Evolutionary conservation across 2,329 filamentous ascomycete species (phyloP).

Genomic region (Fonsecaea monophora): DNA sequence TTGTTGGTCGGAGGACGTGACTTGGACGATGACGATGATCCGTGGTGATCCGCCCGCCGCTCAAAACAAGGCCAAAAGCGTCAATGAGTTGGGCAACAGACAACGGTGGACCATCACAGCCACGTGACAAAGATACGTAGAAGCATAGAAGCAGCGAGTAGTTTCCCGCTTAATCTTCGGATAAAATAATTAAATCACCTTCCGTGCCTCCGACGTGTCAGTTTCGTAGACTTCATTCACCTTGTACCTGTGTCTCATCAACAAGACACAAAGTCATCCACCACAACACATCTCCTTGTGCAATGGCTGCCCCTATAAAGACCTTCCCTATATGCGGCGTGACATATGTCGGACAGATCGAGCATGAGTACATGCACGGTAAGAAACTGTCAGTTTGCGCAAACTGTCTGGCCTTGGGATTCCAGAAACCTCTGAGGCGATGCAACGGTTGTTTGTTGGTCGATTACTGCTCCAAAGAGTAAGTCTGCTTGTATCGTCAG

Average conservation of each 20-base stretch:
- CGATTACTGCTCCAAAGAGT: conserved; percentile 41
- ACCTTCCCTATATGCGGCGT: conserved; percentile 36
- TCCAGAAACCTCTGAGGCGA: conserved; percentile 38
- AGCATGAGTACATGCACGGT: conserved; percentile 39
- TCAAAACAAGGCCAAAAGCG: neutral
- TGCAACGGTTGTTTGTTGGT: conserved; percentile 38
- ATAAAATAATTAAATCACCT: neutral
- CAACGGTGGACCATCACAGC: neutral
- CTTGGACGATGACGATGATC: conserved; percentile 8
- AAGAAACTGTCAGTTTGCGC: conserved; percentile 39
- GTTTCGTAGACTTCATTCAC: neutral
- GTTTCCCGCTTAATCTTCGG: neutral
- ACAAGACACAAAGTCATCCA: neutral
- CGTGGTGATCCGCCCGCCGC: conserved; percentile 5
- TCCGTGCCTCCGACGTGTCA: neutral
- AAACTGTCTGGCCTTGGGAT: conserved; percentile 38
- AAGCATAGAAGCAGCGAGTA: neutral
- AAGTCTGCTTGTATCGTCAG: neutral
- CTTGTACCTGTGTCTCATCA: neutral
- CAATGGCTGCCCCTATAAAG: conserved; percentile 16
- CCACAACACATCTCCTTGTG: neutral
- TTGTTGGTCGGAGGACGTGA: neutral
- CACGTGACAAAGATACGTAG: neutral
- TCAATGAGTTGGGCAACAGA: neutral
- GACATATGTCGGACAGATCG: conserved; percentile 35